A percentile compares a stretch with the other conserved stretches of the same genome.
Evolutionary conservation across 1,139 yeast genomes (phyloP).

Genomic region (Blastobotrys serpentis): DNA sequence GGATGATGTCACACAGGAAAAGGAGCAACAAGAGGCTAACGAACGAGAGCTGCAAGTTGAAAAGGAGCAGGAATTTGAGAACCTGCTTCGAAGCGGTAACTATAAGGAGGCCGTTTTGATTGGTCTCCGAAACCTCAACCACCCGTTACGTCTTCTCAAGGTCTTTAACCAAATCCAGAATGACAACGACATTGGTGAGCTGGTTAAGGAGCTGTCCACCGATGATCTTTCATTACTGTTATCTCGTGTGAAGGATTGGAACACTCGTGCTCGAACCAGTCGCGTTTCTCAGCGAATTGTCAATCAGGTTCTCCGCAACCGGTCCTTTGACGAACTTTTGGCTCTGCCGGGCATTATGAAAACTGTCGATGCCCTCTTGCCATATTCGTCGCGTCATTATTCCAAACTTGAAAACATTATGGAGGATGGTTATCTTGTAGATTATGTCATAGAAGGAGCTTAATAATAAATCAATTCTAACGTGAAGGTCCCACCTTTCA

Average conservation of each 20-base stretch:
- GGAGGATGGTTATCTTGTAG: conserved; percentile 82
- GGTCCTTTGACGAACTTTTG: conserved; percentile 54
- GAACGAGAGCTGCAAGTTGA: conserved; percentile 59
- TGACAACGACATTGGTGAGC: conserved; percentile 56
- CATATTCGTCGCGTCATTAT: conserved; percentile 86
- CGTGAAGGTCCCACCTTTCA: too few species aligned
- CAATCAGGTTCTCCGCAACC: conserved; percentile 57
- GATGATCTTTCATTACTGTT: conserved; percentile 62
- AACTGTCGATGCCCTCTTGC: conserved; percentile 69
- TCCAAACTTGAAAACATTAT: conserved; percentile 71
- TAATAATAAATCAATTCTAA: background rate
- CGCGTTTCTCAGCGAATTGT: conserved; percentile 76
- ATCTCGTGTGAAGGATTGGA: conserved; percentile 89
- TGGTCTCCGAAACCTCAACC: conserved; percentile 77
- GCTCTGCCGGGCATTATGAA: conserved; percentile 67
- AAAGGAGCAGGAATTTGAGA: conserved; percentile 80
- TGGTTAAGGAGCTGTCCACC: conserved; percentile 56
- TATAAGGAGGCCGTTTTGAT: conserved; percentile 88
- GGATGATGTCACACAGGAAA: conserved; percentile 82
- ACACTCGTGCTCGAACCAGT: conserved; percentile 79
- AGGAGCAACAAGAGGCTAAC: conserved; percentile 48
- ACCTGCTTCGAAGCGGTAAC: conserved; percentile 65
- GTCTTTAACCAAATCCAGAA: conserved; percentile 30
- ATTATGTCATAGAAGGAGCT: conserved; percentile 66
- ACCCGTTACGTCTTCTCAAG: conserved; percentile 49